Percentiles rank a stretch among this genome's conserved stretches.
These are phyloP conservation scores for Endocalyx cinctus DNA, from an alignment of 2,329 filamentous ascomycete species.

Conservation along the genomic window DNA sequence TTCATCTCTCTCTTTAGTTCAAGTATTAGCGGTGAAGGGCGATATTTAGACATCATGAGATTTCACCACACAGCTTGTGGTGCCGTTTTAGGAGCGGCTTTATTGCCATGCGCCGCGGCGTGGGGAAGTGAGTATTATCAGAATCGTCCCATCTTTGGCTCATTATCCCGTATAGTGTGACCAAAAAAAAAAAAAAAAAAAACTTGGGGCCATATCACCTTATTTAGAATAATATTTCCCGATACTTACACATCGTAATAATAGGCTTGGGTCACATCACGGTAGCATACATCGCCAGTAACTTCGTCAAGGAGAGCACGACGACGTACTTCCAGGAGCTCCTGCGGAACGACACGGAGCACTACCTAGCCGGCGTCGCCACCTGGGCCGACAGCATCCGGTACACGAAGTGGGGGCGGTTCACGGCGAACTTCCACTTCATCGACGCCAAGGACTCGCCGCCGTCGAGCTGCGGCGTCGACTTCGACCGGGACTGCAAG, in stretches of 20 bases:
- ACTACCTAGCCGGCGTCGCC: conserved; percentile 59
- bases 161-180: too few species aligned
- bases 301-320: conserved; percentile 54
- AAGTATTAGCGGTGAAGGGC: too few species aligned
- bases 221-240: not conserved
- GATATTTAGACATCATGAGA: conserved; percentile 30
- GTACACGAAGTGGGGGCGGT: conserved; percentile 59
- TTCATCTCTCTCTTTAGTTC: too few species aligned
- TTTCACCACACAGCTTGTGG: conserved; percentile 18
- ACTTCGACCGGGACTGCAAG: conserved; percentile 60
- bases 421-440: conserved; percentile 61
- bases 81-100: conserved; percentile 24
- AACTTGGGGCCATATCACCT: not conserved
- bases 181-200: not conserved
- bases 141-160: too few species aligned
- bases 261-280: conserved; percentile 61
- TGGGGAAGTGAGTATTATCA: conserved; percentile 37
- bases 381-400: conserved; percentile 65
- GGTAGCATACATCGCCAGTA: conserved; percentile 58
- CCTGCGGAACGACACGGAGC: conserved; percentile 47
- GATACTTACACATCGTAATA: conserved; percentile 8
- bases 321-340: conserved; percentile 53
- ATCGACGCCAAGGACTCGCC: conserved; percentile 65
- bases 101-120: conserved; percentile 30
- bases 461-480: conserved; percentile 53